Base-by-base conservation (phyloP, 768 basidiomycete genomes). In the Cubamyces lactineus region DNA sequence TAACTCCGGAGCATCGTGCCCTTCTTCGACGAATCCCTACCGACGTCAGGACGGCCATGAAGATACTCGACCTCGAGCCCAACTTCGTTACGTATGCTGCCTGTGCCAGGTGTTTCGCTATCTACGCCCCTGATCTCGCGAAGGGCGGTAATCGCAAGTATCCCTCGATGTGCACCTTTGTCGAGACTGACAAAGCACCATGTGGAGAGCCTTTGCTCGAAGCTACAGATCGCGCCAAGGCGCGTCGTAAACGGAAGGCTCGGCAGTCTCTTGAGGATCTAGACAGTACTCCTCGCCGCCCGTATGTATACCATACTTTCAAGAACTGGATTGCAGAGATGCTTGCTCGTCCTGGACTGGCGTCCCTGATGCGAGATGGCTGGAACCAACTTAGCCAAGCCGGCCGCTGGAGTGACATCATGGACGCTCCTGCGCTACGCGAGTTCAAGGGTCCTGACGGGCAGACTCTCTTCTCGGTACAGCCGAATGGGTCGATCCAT, bases 271-370 rank as follows among this genome's bases (percentile, higher is more conserved):
- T n/a, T n/a, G n/a, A n/a, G n/a, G n/a, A n/a, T n/a, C n/a, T n/a
- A n/a, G n/a, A n/a, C n/a, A n/a, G n/a, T n/a, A n/a, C n/a, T n/a
- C n/a, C n/a, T n/a, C n/a, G n/a, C n/a, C n/a, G n/a, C n/a, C n/a
- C n/a, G n/a, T n/a, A n/a, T n/a, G n/a, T n/a, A n/a, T n/a, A n/a
- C n/a, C n/a, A n/a, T n/a, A n/a, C n/a, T n/a, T n/a, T n/a, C n/a
- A n/a, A n/a, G n/a, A n/a, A n/a, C n/a, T n/a, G n/a, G n/a, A n/a
- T n/a, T n/a, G n/a, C n/a, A 16, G n/a, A 47, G 16, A 55, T 67
- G 24, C 21, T 69, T n/a, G 34, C 42, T 12, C 60, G 66, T 19
- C 63, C 63, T 2, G 66, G 53, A 0, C 47, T 69, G 12, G 63
- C 60, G 42, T 5, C 17, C 4, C 12, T 53, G 7, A 50, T 69